Conservation (phyloP, 2,329 filamentous ascomycete species). For the Coniochaeta hoffmannii region DNA sequence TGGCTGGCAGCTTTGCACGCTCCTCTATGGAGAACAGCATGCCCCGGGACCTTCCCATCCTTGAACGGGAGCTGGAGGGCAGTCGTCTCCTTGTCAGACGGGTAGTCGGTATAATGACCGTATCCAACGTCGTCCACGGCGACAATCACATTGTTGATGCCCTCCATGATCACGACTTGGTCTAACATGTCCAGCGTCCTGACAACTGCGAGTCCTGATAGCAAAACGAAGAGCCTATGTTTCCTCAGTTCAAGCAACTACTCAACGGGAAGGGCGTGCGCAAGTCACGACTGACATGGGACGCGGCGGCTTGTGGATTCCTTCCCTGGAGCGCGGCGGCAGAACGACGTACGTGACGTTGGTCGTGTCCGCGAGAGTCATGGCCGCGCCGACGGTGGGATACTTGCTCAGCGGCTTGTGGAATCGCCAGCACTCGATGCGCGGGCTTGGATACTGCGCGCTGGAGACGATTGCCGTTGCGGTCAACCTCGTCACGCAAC, state of each 20-base stretch:
- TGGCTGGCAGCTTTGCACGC: background rate
- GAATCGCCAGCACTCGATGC: constrained; percentile 10
- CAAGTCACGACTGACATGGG: constrained; percentile 7
- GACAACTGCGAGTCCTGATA: constrained; percentile 8
- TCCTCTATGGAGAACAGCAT: background rate
- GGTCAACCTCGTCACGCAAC: background rate
- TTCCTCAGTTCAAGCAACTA: background rate
- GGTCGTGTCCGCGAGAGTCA: constrained; percentile 6
- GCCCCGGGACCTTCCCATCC: constrained; percentile 11
- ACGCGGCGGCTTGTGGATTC: constrained; percentile 10
- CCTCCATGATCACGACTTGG: constrained; percentile 10
- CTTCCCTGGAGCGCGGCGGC: constrained; percentile 9
- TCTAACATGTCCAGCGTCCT: constrained; percentile 4
- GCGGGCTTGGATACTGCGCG: background rate
- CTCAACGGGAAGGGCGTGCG: background rate
- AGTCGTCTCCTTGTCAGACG: constrained; percentile 13
- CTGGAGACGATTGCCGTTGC: background rate
- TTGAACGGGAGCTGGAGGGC: constrained; percentile 19
- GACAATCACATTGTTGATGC: constrained; percentile 13
- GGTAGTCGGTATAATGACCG: constrained; percentile 20
- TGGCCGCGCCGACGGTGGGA: constrained; percentile 8
- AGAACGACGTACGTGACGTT: constrained; percentile 12
- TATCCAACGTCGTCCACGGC: constrained; percentile 16
- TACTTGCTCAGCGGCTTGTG: constrained; percentile 6
- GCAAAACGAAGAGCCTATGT: constrained; percentile 9